A percentile compares a stretch with the other conserved stretches of the same genome.
Conservation (phyloP, 768 basidiomycete species). For the Pleurotus platypus region DNA sequence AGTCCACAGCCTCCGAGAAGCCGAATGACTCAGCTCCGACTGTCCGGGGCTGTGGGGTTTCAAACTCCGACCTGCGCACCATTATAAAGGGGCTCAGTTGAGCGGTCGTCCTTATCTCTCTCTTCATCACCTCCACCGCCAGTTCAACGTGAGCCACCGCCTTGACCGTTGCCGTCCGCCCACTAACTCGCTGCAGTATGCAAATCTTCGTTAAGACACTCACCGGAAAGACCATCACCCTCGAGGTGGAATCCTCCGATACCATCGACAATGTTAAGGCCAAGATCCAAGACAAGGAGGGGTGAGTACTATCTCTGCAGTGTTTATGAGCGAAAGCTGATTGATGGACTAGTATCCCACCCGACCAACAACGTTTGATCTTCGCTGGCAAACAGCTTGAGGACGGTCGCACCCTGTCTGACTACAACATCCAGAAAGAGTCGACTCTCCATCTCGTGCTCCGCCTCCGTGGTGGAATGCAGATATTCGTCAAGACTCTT, state of each 20-base stretch:
- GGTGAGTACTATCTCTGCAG: conserved; percentile 23
- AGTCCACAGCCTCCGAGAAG: conserved; percentile 3
- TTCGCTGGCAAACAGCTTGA: conserved; percentile 96
- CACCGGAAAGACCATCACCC: conserved; percentile 81
- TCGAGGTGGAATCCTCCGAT: conserved; percentile 78
- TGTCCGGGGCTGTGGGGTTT: conserved; percentile 23
- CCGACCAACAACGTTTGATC: conserved; percentile 93
- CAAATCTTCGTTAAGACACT: conserved; percentile 71
- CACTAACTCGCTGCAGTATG: conserved; percentile 18
- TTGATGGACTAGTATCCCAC: conserved; percentile 51
- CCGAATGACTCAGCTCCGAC: conserved; percentile 4
- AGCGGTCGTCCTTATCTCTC: conserved; percentile 8
- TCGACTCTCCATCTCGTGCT: conserved; percentile 87
- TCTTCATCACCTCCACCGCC: conserved; percentile 13
- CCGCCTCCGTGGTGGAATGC: conserved; percentile 67
- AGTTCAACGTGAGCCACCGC: conserved; percentile 5
- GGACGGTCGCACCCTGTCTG: conserved; percentile 86
- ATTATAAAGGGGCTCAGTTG: conserved; percentile 20
- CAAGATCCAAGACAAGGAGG: conserved; percentile 86
- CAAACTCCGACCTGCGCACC: conserved; percentile 32
- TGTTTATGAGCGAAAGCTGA: conserved; percentile 3
- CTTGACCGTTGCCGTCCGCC: conserved; percentile 32
- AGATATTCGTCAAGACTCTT: conserved; percentile 8
- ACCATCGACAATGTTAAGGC: conserved; percentile 76
- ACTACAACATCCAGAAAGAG: conserved; percentile 96